Percentiles rank a stretch among this genome's conserved stretches.
Conservation (phyloP, 768 basidiomycete genomes). For the Termitomyces bulborhizus region DNA sequence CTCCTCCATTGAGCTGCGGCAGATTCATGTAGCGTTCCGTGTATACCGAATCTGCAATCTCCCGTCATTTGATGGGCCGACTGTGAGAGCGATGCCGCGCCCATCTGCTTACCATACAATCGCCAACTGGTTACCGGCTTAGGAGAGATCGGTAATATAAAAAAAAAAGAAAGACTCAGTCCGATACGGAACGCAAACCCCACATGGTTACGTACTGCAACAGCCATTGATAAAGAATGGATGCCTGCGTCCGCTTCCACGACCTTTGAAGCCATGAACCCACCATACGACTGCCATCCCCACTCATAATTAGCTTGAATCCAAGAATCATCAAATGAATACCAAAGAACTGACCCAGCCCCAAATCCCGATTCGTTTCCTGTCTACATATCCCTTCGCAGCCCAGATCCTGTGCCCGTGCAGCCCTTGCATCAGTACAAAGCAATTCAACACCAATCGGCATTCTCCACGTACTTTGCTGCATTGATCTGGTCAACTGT, state of each 20-base stretch:
- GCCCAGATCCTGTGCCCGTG: slow-evolving; percentile 61
- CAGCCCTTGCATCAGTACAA: background rate
- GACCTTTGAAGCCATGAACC: slow-evolving; percentile 92
- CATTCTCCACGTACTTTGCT: slow-evolving; percentile 53
- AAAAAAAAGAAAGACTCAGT: background rate
- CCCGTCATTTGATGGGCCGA: slow-evolving; percentile 4
- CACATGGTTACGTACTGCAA: slow-evolving; percentile 56
- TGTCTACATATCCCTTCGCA: slow-evolving; percentile 82
- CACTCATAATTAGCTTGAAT: background rate
- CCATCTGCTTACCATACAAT: slow-evolving; percentile 54
- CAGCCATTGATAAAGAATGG: slow-evolving; percentile 86
- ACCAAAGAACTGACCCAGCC: slow-evolving; percentile 71
- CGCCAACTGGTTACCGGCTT: slow-evolving; percentile 91
- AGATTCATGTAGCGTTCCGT: slow-evolving; percentile 97
- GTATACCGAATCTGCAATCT: slow-evolving; percentile 76
- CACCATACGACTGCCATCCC: slow-evolving; percentile 75
- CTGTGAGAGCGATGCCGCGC: background rate
- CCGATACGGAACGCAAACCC: background rate
- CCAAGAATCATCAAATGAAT: slow-evolving; percentile 1
- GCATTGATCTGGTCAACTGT: slow-evolving; percentile 85
- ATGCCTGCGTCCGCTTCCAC: slow-evolving; percentile 87
- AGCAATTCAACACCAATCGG: slow-evolving; percentile 1
- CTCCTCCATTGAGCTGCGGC: slow-evolving; percentile 69
- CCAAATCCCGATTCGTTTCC: slow-evolving; percentile 89
- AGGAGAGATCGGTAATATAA: slow-evolving; percentile 1